These are phyloP conservation scores for Mycotypha africana DNA, from an alignment of 371 early-diverging fungal species.

Conservation along the genomic window DNA sequence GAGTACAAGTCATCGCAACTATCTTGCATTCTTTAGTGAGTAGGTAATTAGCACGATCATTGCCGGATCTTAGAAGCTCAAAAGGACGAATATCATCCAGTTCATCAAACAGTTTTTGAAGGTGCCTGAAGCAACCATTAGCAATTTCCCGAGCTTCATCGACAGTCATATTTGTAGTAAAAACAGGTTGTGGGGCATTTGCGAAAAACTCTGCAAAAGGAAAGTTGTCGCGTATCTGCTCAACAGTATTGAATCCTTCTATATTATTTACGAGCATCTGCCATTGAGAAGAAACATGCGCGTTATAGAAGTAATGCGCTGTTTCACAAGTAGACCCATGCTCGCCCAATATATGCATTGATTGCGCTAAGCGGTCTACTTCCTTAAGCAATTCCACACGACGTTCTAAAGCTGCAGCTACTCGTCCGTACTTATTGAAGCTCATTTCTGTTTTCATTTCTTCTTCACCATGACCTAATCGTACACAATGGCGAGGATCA, in stretches of 20 bases:
- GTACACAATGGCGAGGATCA: conserved; percentile 86
- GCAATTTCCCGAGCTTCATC: conserved; percentile 56
- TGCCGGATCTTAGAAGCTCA: conserved; percentile 76
- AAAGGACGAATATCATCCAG: conserved; percentile 84
- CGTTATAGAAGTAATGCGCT: conserved; percentile 80
- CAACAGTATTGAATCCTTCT: conserved; percentile 12
- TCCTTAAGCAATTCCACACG: conserved; percentile 68
- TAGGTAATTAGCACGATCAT: conserved; percentile 86
- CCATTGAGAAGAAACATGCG: conserved; percentile 78
- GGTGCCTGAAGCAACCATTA: conserved; percentile 76
- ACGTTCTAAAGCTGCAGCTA: conserved; percentile 84
- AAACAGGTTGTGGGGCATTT: conserved; percentile 70
- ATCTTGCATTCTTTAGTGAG: conserved; percentile 93
- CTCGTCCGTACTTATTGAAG: conserved; percentile 91
- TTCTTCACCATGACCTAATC: conserved; percentile 93
- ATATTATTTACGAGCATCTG: conserved; percentile 45
- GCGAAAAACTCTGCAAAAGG: conserved; percentile 80
- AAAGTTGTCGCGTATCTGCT: conserved; percentile 48
- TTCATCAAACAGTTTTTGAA: conserved; percentile 68
- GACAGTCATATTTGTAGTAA: conserved; percentile 42
- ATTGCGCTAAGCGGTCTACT: conserved; percentile 72
- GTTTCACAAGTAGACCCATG: conserved; percentile 92
- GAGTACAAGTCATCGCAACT: conserved; percentile 95
- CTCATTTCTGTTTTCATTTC: conserved; percentile 75
- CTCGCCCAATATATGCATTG: conserved; percentile 70